phyloP scores from a whole-genome alignment of 225 moss, liverwort and hornwort species.

The Rhytidiadelphus loreus region DNA sequence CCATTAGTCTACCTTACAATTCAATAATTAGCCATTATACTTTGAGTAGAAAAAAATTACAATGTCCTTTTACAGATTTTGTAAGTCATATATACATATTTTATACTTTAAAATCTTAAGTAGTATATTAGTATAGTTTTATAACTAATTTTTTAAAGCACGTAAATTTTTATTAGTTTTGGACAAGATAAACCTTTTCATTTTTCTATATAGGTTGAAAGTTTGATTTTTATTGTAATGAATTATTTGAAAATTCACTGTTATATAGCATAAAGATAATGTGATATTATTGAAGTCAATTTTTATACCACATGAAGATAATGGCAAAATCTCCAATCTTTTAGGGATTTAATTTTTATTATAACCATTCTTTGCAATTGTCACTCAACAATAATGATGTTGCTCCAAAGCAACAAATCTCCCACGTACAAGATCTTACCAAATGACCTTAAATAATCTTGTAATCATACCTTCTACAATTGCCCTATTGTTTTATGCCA shows the following conservation, averaged over 20 bases:
- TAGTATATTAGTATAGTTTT: not conserved
- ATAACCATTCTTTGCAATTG: not conserved
- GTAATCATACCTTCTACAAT: not conserved
- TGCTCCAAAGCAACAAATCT: not conserved
- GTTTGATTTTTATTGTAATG: not conserved
- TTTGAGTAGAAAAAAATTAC: not conserved
- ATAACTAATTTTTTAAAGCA: not conserved
- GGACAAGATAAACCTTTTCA: not conserved
- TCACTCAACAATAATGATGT: not conserved
- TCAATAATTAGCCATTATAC: not conserved
- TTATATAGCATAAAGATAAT: not conserved
- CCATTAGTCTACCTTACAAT: not conserved
- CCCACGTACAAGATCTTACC: not conserved
- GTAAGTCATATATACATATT: not conserved
- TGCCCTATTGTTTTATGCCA: not conserved
- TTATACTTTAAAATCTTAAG: too few species aligned
- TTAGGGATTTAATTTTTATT: not conserved
- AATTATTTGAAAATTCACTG: not conserved
- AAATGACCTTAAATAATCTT: not conserved
- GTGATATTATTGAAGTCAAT: not conserved
- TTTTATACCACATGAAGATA: not conserved
- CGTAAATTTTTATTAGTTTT: fast-evolving
- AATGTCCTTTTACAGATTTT: not conserved
- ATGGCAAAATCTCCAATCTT: not conserved
- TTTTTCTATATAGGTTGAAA: not conserved